Conservation (phyloP, 768 basidiomycete species). For the Termitomyces sp. region DNA sequence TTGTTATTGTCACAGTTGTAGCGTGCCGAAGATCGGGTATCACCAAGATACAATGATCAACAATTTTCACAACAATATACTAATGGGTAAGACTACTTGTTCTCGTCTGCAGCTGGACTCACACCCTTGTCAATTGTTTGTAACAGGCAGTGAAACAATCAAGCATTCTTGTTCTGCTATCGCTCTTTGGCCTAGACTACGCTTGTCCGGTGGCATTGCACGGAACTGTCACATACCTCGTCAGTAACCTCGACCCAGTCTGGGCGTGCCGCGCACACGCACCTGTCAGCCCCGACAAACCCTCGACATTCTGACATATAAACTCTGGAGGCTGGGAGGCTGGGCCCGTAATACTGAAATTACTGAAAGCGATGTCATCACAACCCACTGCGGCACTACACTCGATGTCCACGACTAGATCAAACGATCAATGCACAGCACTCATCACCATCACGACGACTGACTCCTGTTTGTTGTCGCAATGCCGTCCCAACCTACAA, state of each 20-base stretch:
- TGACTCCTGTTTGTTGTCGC: constrained; percentile 32
- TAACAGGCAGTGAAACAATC: not conserved
- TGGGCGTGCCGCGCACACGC: constrained; percentile 3
- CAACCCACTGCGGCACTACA: constrained; percentile 47
- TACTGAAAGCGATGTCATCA: constrained; percentile 32
- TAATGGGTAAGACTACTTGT: too few species aligned
- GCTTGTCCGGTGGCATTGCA: constrained; percentile 17
- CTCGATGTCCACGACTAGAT: constrained; percentile 41
- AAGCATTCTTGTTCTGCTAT: not conserved
- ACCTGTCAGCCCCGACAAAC: constrained; percentile 29
- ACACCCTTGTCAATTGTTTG: too few species aligned
- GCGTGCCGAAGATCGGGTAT: constrained; percentile 1
- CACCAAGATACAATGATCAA: not conserved
- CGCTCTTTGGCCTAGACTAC: not conserved
- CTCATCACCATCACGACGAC: constrained; percentile 6
- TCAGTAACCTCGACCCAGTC: not conserved
- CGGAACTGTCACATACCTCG: constrained; percentile 12
- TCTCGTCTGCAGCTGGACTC: too few species aligned
- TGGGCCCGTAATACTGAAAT: constrained; percentile 34
- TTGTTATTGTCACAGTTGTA: not conserved
- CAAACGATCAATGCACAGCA: not conserved
- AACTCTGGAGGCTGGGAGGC: constrained; percentile 27
- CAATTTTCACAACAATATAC: not conserved
- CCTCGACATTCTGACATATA: constrained; percentile 43
- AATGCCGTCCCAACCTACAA: constrained; percentile 43